Percentiles rank a stretch among this genome's conserved stretches.
Evolutionary conservation across 2,329 filamentous ascomycete species (phyloP).

Genomic region (Sporothrix pallida): DNA sequence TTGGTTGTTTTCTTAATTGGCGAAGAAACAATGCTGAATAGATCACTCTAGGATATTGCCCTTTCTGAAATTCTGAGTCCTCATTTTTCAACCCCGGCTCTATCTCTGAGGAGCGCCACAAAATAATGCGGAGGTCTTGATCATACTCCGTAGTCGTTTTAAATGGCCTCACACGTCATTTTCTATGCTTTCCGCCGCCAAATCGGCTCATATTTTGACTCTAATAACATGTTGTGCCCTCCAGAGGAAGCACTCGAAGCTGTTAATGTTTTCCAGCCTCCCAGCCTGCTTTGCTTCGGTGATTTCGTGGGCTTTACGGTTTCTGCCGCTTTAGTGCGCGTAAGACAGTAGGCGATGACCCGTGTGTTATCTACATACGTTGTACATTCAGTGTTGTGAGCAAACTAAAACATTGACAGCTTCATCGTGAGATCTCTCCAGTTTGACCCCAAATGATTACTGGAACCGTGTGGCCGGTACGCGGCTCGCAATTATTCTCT

Average conservation of each 20-base stretch:
- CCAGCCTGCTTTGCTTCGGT: not conserved
- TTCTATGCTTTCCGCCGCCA: not conserved
- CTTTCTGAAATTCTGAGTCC: not conserved
- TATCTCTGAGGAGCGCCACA: not conserved
- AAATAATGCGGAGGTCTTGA: not conserved
- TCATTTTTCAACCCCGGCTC: not conserved
- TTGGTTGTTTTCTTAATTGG: not conserved
- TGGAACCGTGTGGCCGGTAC: not conserved
- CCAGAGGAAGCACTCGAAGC: not conserved
- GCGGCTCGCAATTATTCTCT: not conserved
- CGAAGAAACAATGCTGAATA: too few species aligned
- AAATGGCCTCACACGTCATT: not conserved
- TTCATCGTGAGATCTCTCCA: not conserved
- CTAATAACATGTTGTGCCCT: not conserved
- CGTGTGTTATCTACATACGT: too few species aligned
- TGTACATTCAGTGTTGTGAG: too few species aligned
- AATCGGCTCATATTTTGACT: not conserved
- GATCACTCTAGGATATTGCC: too few species aligned
- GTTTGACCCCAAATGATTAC: not conserved
- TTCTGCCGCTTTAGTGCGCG: not conserved
- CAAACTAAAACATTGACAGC: not conserved
- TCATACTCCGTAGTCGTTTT: not conserved
- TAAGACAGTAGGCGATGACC: too few species aligned
- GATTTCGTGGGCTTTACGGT: not conserved
- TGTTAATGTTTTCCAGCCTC: slow-evolving; percentile 7